Conservation (phyloP, 2,329 filamentous ascomycete species). For the Lecanosticta acicola region DNA sequence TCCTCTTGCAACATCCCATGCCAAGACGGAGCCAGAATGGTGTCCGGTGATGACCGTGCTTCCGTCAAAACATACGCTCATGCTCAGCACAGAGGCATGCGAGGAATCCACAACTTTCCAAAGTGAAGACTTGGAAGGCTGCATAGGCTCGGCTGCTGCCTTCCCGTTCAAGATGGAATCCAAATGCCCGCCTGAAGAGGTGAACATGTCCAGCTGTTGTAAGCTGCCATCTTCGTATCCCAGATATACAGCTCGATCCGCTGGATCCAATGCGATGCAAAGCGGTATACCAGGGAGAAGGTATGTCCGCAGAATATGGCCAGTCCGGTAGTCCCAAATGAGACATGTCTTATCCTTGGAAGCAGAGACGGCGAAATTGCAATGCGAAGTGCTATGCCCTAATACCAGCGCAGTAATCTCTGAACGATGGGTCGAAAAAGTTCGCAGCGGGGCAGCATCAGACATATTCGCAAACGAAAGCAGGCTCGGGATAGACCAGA, state of each 20-base stretch:
- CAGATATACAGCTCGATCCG: constrained; percentile 74
- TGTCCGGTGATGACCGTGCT: constrained; percentile 77
- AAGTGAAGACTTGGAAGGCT: constrained; percentile 34
- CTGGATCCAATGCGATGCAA: constrained; percentile 72
- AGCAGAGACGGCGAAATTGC: constrained; percentile 77
- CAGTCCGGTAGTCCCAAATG: constrained; percentile 85
- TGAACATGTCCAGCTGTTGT: constrained; percentile 70
- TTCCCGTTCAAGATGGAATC: constrained; percentile 20
- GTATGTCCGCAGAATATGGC: constrained; percentile 71
- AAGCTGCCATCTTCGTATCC: constrained; percentile 75
- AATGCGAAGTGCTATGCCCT: constrained; percentile 64
- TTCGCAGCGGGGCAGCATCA: constrained; percentile 65
- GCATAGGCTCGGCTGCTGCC: constrained; percentile 31
- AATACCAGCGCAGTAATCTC: constrained; percentile 60
- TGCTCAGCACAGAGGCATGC: constrained; percentile 59
- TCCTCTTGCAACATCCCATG: constrained; percentile 72
- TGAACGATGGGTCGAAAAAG: constrained; percentile 70
- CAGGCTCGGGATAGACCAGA: constrained; percentile 78
- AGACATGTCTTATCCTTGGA: constrained; percentile 84
- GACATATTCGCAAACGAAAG: constrained; percentile 57
- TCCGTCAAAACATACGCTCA: constrained; percentile 76
- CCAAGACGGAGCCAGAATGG: constrained; percentile 67
- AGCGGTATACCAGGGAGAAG: constrained; percentile 69
- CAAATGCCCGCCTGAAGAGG: constrained; percentile 22
- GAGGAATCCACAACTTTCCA: constrained; percentile 41